A percentile compares a stretch with the other conserved stretches of the same genome.
Evolutionary conservation across 805 yeast species (phyloP).

Genomic region (Candida coleopterorum): DNA sequence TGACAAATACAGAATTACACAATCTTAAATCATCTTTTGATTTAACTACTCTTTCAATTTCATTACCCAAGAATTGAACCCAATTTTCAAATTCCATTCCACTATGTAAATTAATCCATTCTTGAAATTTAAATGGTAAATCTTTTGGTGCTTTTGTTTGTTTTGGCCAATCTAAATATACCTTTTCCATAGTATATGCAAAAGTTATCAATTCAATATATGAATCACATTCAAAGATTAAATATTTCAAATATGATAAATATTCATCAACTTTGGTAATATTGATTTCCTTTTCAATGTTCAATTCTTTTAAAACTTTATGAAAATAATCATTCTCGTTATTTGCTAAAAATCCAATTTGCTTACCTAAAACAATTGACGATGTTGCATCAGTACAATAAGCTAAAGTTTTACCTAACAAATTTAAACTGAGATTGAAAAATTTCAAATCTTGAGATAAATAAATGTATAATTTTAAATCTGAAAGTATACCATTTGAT

Average conservation of each 20-base stretch:
- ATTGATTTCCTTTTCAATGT: conserved; percentile 9
- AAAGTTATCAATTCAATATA: conserved; percentile 42
- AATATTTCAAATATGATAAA: conserved; percentile 26
- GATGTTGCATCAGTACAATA: conserved; percentile 36
- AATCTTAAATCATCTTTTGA: conserved; percentile 15
- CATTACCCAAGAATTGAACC: conserved; percentile 42
- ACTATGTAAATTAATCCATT: conserved; percentile 50
- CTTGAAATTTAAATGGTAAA: conserved; percentile 42
- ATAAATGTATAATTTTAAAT: conserved; percentile 39
- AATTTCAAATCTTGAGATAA: conserved; percentile 46
- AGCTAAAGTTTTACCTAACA: conserved; percentile 42
- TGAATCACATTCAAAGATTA: conserved; percentile 20
- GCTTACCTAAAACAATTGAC: conserved; percentile 40
- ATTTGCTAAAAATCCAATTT: conserved; percentile 46
- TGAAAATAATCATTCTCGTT: conserved; percentile 47
- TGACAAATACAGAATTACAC: conserved; percentile 23
- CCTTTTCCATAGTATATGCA: conserved; percentile 45
- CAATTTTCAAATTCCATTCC: conserved; percentile 45
- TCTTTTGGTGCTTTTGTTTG: too few species aligned
- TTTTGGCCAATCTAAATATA: conserved; percentile 45
- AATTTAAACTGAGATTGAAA: conserved; percentile 38
- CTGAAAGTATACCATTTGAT: conserved; percentile 42
- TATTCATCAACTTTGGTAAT: conserved; percentile 37
- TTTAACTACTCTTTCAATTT: conserved; percentile 36
- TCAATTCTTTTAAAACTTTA: conserved; percentile 20